phyloP scores from a whole-genome alignment of 129 eudicot genomes.

The Arctium lappa region DNA sequence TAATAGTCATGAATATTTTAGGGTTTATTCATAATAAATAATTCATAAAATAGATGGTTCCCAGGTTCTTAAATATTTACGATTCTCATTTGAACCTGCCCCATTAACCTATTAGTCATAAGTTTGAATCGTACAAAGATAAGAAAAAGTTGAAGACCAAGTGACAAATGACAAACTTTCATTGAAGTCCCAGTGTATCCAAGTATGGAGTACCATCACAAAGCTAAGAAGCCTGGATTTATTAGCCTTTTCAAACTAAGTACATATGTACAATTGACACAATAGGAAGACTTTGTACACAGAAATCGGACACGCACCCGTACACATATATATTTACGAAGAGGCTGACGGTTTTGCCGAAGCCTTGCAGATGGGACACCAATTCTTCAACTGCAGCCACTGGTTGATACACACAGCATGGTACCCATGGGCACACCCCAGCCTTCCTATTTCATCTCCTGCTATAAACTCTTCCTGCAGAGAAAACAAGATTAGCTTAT shows the following conservation, averaged over 20 bases:
- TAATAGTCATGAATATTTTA: not conserved
- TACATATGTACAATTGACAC: constrained; percentile 20
- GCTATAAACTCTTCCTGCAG: constrained; percentile 67
- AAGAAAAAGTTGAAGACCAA: constrained; percentile 1
- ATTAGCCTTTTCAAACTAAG: constrained; percentile 16
- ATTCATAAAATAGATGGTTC: not conserved
- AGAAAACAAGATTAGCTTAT: not conserved
- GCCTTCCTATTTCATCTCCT: constrained; percentile 71
- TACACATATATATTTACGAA: not conserved
- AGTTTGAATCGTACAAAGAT: not conserved
- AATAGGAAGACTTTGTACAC: constrained; percentile 16
- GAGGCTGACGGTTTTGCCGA: constrained; percentile 28
- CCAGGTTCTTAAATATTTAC: not conserved
- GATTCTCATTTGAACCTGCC: not conserved
- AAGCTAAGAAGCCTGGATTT: constrained; percentile 8
- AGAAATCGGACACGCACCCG: constrained; percentile 4
- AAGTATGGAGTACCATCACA: not conserved
- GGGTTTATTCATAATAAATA: too few species aligned
- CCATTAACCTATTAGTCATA: not conserved
- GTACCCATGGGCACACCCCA: constrained; percentile 73
- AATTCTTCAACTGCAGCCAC: constrained; percentile 77
- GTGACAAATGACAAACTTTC: constrained; percentile 5
- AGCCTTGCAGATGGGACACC: constrained; percentile 93
- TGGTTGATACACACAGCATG: constrained; percentile 64
- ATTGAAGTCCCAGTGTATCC: not conserved